Base-by-base conservation (phyloP, 371 early-diverging fungal species). In the Mortierella sp. region DNA sequence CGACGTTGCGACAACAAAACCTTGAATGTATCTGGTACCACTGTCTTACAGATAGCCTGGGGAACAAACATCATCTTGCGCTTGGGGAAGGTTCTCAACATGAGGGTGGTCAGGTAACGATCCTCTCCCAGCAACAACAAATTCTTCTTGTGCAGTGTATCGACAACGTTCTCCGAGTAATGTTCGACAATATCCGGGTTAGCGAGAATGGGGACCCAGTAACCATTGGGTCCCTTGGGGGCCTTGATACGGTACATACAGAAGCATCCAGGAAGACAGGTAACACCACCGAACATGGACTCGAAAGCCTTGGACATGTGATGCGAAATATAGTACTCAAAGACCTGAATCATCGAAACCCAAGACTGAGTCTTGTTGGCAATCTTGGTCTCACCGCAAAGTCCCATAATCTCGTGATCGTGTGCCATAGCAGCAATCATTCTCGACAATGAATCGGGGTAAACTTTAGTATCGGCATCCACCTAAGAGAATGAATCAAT, bases 141-240 rank as follows among this genome's bases (percentile, higher is more conserved):
- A 81, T 99, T 99, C 89, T 99, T 99, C 81, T 98, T 94, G 88
- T 99, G 99, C 46, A 99, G 87, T 1, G 99, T 99, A 65, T 98
- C 97, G 23, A 98, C 97, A 11, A 96, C 93, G 84, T 94, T 96
- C 74, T 97, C 96, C 6, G 97, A 96, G 82, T 99, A 99, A 68
- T 94, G 89, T 68, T 96, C 94, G 26, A 99, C 93, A 84, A 98
- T 92, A 83, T 95, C 92, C 15, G 99, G 93, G 84, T 97, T 91
- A 72, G 93, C 93, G 69, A 99, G 83, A 46, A 94, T 98, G 55
- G 95, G 97, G 7, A 93, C 93, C 92, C 92, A 93, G 80, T 91
- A 91, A 19, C 92, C 93, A 44, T 90, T 86, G 47, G 85, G 84
- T 7, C 93, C 93, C 53, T 90, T 92, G 56, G 92, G 90, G 0